These are phyloP conservation scores for Manihot esculenta DNA, from an alignment of 441 rosid species.

Conservation along the genomic window DNA sequence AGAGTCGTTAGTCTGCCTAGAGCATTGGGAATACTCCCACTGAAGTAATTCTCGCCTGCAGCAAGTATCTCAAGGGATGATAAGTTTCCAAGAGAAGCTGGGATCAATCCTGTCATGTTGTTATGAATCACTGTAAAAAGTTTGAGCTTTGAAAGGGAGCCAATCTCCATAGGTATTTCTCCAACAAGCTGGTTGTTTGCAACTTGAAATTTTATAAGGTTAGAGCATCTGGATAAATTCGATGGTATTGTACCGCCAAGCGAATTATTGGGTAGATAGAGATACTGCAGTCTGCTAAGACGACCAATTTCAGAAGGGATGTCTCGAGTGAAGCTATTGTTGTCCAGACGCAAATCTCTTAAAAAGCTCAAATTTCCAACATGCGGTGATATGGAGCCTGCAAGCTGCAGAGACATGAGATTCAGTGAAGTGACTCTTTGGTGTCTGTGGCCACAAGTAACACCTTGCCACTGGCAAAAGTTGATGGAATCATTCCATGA, in stretches of 20 bases:
- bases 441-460: background rate
- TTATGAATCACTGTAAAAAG: background rate
- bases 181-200: background rate
- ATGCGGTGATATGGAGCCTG: background rate
- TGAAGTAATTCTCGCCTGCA: conserved; percentile 28
- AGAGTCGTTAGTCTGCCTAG: background rate
- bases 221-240: background rate
- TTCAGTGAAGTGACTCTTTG: background rate
- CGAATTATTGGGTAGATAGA: background rate
- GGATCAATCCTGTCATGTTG: background rate
- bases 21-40: conserved; percentile 24
- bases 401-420: background rate
- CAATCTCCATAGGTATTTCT: background rate
- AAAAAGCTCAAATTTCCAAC: conserved; percentile 7
- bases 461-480: conserved; percentile 8
- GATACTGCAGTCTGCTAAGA: background rate
- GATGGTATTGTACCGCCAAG: background rate
- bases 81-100: conserved; percentile 31
- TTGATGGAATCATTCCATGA: background rate
- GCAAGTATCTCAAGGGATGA: conserved; percentile 31
- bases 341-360: background rate
- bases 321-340: background rate
- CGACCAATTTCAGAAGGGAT: background rate
- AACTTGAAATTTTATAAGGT: background rate
- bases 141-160: background rate